Conservation (phyloP, 2,329 filamentous ascomycete species). For the Verticillium dahliae region DNA sequence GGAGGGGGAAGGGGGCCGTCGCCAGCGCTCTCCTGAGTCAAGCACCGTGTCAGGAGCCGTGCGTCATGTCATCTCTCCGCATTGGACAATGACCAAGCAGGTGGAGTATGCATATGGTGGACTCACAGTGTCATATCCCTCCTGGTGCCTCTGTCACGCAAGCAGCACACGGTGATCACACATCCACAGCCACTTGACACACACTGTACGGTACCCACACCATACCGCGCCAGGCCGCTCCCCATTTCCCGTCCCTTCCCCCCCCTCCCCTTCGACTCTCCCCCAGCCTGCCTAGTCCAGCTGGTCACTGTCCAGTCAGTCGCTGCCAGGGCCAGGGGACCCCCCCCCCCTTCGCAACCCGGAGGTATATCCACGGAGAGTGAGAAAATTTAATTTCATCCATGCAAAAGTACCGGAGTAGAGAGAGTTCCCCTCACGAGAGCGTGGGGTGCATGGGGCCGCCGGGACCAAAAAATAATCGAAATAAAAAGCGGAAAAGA, state of each 20-base stretch:
- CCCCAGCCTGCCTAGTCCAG: neutral
- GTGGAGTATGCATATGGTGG: neutral
- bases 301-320: neutral
- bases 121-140: neutral
- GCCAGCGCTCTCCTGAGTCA: neutral
- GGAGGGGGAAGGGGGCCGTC: too few species aligned
- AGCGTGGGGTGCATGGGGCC: too few species aligned
- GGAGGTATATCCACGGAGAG: too few species aligned
- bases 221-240: neutral
- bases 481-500: too few species aligned
- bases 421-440: too few species aligned
- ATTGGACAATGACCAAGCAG: neutral
- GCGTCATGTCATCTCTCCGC: neutral
- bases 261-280: neutral
- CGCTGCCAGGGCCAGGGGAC: neutral
- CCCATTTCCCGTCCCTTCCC: neutral
- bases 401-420: too few species aligned
- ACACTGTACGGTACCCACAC: neutral
- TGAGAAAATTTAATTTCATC: too few species aligned
- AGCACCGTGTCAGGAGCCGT: neutral
- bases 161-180: neutral
- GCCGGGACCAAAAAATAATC: too few species aligned
- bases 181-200: neutral
- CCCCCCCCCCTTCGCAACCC: neutral
- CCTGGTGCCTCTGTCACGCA: neutral